phyloP scores from a whole-genome alignment of 176 grass and related monocot species.

The Panicum miliaceum region DNA sequence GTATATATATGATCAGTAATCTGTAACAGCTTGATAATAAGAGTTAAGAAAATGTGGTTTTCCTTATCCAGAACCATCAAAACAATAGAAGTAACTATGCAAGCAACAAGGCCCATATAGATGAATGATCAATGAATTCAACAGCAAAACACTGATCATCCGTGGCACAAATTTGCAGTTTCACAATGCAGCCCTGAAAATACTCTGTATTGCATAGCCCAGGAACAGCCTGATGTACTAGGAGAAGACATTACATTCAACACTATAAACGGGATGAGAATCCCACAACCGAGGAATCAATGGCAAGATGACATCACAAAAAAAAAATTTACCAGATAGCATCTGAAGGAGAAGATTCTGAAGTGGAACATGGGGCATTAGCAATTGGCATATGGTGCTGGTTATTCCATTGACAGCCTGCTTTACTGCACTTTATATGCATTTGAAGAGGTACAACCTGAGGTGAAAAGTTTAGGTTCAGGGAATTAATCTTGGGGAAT shows the following conservation, averaged over 20 bases:
- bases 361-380: constrained; percentile 36
- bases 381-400: constrained; percentile 33
- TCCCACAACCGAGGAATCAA: constrained; percentile 1
- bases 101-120: not conserved
- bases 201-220: not conserved
- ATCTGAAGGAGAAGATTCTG: constrained; percentile 54
- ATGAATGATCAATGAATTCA: not conserved
- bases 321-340: constrained; percentile 71
- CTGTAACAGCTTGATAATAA: constrained; percentile 20
- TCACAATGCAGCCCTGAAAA: not conserved
- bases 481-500: constrained; percentile 6
- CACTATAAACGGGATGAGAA: constrained; percentile 1
- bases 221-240: not conserved
- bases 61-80: not conserved
- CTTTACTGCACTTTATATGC: constrained; percentile 72
- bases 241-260: constrained; percentile 22
- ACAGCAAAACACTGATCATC: not conserved
- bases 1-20: constrained; percentile 18
- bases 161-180: constrained; percentile 28
- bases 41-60: not conserved
- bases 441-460: constrained; percentile 70
- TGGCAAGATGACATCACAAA: constrained; percentile 16
- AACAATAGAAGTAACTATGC: constrained; percentile 9
- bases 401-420: constrained; percentile 35
- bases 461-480: constrained; percentile 17